These are phyloP conservation scores for Lathyrus aphaca DNA, from an alignment of 306 rosid genomes.

Conservation along the genomic window DNA sequence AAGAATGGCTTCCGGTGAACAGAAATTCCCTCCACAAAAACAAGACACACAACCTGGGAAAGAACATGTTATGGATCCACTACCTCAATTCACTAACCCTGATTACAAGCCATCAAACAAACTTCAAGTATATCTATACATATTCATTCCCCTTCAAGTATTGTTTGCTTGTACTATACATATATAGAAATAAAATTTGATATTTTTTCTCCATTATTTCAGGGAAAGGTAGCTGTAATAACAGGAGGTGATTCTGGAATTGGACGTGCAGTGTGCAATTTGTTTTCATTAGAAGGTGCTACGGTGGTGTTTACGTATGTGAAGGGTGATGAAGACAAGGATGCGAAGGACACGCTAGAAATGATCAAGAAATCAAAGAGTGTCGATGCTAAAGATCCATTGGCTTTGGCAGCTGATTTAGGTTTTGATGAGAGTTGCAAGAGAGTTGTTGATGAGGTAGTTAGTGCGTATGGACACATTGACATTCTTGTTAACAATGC, in stretches of 20 bases:
- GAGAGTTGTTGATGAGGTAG: slow-evolving; percentile 67
- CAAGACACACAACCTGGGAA: slow-evolving; percentile 77
- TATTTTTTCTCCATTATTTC: background rate
- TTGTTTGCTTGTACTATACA: background rate
- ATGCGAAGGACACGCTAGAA: slow-evolving; percentile 60
- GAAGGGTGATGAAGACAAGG: slow-evolving; percentile 74
- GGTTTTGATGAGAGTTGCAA: slow-evolving; percentile 78
- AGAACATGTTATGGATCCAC: slow-evolving; percentile 78
- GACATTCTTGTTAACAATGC: slow-evolving; percentile 78
- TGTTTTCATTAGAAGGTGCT: slow-evolving; percentile 76
- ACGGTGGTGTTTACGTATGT: slow-evolving; percentile 78
- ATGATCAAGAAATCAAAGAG: slow-evolving; percentile 54
- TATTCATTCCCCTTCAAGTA: background rate
- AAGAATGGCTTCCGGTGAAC: slow-evolving; percentile 70
- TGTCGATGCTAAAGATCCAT: slow-evolving; percentile 59
- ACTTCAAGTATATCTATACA: slow-evolving; percentile 51
- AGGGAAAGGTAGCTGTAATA: slow-evolving; percentile 82
- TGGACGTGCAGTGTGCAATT: slow-evolving; percentile 70
- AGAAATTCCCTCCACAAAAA: slow-evolving; percentile 63
- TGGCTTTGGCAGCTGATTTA: slow-evolving; percentile 72
- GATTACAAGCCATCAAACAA: slow-evolving; percentile 76
- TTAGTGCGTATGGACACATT: slow-evolving; percentile 59
- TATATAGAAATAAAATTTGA: too few species aligned
- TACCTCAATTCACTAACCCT: slow-evolving; percentile 65
- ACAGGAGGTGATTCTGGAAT: slow-evolving; percentile 88